Evolutionary conservation across 2,329 filamentous ascomycete species (phyloP), one percentile per base, ranked within the genome.

Genomic region (Truncatella angustata): DNA sequence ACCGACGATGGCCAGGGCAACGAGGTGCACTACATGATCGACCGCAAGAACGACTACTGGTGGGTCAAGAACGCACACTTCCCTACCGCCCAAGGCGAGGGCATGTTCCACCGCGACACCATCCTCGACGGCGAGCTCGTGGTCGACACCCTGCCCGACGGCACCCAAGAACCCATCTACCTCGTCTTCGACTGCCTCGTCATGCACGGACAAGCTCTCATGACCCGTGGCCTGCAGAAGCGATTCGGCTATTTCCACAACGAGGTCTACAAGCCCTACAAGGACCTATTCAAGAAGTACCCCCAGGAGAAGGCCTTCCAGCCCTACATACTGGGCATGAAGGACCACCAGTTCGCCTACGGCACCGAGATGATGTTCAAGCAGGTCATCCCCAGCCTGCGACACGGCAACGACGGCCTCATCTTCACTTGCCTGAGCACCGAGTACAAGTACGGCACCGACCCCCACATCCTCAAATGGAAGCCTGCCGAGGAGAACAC

Each of bases 41-140:
- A 99, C 73, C 91, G 94, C 66, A 96, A 92, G 73, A 97, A 99
- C 73, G 91, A 97, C 69, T 99, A 94, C 76, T 96, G 93, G 82
- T 91, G 81, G 65, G 84, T 97, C 55, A 81, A 81, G 55, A 75
- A 75, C 49, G 80, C 75, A 52, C 91, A 96, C 69, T 92, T 97
- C 60, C 94, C 94, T 0, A 75, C 87, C 20, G 82, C 82, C 34
- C 75, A 81, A 39, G 80, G 88, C 58, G 79, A 82, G 10, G 71
- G 77, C 39, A 78, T 76, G 12, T 97, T 90, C 67, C 91, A 97
- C 66, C 81, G 77, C 12, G 82, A 84, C 54, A 97, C 94, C 0
- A 74, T 99, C 26, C 80, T 97, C 43, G 94, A 99, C 62, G 94
- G 94, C 58, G 94, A 99, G 76, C 77, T 99, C 45, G 93, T 99